phyloP scores from a whole-genome alignment of 1,284 basidiomycete genomes.

The Xanthoconium separans region DNA sequence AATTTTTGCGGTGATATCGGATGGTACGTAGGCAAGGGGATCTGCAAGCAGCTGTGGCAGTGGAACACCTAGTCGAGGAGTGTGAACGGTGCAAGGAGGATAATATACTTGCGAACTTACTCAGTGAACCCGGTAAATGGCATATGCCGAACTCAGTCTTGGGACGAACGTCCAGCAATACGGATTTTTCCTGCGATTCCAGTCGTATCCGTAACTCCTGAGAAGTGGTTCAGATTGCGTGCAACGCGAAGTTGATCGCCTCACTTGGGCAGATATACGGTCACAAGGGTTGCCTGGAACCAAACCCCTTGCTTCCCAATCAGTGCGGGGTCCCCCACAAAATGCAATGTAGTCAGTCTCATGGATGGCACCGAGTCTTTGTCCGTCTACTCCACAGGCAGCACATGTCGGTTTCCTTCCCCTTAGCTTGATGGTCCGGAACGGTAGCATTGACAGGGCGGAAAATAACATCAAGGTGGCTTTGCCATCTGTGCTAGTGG shows the following conservation, averaged over 20 bases:
- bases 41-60: slow-evolving; percentile 59
- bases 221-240: background rate
- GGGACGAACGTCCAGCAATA: slow-evolving; percentile 83
- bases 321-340: slow-evolving; percentile 67
- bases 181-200: slow-evolving; percentile 38
- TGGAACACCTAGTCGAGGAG: slow-evolving; percentile 57
- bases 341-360: slow-evolving; percentile 75
- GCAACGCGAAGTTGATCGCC: background rate
- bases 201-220: slow-evolving; percentile 37
- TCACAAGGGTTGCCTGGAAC: slow-evolving; percentile 34
- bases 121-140: slow-evolving; percentile 70
- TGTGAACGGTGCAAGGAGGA: background rate
- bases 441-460: slow-evolving; percentile 68
- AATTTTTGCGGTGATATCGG: slow-evolving; percentile 29
- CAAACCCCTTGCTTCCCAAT: slow-evolving; percentile 61
- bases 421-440: slow-evolving; percentile 82
- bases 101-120: slow-evolving; percentile 47
- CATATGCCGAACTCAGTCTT: slow-evolving; percentile 87
- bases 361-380: slow-evolving; percentile 44
- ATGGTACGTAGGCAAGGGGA: slow-evolving; percentile 44
- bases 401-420: slow-evolving; percentile 59
- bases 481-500: slow-evolving; percentile 44
- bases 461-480: slow-evolving; percentile 73
- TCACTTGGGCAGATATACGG: slow-evolving; percentile 54
- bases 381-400: slow-evolving; percentile 55